Percentiles rank a stretch among this genome's conserved stretches.
These are phyloP conservation scores for Xylaria sp. DNA, from an alignment of 2,329 filamentous ascomycete genomes.

Conservation along the genomic window DNA sequence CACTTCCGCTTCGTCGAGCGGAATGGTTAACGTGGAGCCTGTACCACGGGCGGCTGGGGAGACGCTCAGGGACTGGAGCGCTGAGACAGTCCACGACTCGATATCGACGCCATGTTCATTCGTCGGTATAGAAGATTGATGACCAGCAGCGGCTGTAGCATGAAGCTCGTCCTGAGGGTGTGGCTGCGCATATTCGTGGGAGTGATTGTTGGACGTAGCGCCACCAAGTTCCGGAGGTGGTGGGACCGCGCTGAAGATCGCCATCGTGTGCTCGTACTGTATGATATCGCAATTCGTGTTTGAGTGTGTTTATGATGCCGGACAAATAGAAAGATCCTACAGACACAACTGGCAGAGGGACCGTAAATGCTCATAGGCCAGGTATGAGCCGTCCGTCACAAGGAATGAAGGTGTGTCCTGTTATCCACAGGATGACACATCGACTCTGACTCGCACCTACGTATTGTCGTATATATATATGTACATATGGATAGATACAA, in stretches of 20 bases:
- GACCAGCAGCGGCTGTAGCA: conserved; percentile 5
- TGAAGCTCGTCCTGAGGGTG: conserved; percentile 27
- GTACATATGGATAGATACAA: no score
- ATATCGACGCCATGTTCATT: conserved; percentile 58
- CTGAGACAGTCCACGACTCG: conserved; percentile 69
- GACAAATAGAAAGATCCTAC: neutral
- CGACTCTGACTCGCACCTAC: conserved; percentile 7
- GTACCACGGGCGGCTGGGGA: conserved; percentile 63
- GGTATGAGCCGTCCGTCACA: no score
- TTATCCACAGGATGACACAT: conserved; percentile 19
- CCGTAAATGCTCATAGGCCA: neutral
- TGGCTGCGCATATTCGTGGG: conserved; percentile 26
- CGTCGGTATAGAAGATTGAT: conserved; percentile 21
- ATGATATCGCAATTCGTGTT: neutral
- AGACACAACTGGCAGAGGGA: neutral
- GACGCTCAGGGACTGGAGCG: conserved; percentile 60
- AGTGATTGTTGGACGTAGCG: conserved; percentile 31
- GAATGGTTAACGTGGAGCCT: conserved; percentile 71
- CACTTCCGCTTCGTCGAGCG: conserved; percentile 76
- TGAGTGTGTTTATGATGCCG: neutral
- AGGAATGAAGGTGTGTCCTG: no score
- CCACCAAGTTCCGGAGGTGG: conserved; percentile 50
- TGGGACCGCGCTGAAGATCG: conserved; percentile 59
- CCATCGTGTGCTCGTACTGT: conserved; percentile 39
- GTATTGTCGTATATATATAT: neutral